Evolutionary conservation across 176 grass and related monocot genomes (phyloP).

Genomic region (Dendrocalamus sinicus): DNA sequence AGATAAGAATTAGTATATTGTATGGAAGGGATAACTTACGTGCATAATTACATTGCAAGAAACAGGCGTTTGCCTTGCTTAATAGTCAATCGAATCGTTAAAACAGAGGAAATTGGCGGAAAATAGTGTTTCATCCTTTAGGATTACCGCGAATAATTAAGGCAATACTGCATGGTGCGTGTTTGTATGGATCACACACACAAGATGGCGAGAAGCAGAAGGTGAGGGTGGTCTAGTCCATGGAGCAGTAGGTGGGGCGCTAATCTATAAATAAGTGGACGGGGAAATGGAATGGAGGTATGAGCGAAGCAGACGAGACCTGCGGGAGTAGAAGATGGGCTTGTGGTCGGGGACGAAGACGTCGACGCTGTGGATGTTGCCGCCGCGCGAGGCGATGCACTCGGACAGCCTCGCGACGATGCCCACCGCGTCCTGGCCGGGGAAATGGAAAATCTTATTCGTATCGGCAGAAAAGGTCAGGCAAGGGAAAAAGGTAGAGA

Average conservation of each 20-base stretch:
- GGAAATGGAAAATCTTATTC: not conserved
- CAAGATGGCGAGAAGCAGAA: no score
- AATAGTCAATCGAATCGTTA: no score
- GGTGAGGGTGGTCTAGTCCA: no score
- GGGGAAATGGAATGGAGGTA: no score
- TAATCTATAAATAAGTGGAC: no score
- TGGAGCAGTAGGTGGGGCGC: no score
- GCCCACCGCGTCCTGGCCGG: conserved; percentile 64
- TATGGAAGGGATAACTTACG: not conserved
- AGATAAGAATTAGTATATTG: not conserved
- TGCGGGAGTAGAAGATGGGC: conserved; percentile 81
- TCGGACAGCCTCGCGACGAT: conserved; percentile 81
- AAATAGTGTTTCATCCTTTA: no score
- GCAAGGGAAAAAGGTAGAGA: not conserved
- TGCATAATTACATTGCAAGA: not conserved
- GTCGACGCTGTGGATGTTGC: conserved; percentile 89
- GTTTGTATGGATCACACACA: no score
- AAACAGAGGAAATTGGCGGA: no score
- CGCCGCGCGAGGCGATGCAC: conserved; percentile 85
- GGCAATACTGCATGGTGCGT: no score
- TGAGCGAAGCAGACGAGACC: conserved; percentile 23
- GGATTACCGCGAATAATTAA: no score
- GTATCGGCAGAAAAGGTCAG: not conserved
- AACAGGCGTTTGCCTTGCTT: not conserved
- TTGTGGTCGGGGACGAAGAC: conserved; percentile 84